Percentiles rank a stretch among this genome's conserved stretches.
These are phyloP conservation scores for Candida tallmaniae DNA, from an alignment of 805 yeast species.

Conservation along the genomic window DNA sequence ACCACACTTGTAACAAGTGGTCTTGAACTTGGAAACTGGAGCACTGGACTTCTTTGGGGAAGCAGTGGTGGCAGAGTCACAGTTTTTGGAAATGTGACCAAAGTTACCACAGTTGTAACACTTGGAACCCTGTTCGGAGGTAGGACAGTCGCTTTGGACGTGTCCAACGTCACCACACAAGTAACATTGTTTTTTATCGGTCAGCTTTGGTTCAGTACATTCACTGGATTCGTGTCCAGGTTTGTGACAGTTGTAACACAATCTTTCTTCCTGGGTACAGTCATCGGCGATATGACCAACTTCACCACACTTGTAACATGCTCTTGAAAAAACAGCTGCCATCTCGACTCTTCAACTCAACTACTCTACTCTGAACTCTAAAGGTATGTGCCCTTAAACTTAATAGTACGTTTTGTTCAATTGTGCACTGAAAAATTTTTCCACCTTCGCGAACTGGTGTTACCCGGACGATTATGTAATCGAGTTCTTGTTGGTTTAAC, in stretches of 20 bases:
- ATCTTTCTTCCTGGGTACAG: slow-evolving; percentile 78
- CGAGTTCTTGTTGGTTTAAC: too few relatives aligned
- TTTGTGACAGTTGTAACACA: slow-evolving; percentile 89
- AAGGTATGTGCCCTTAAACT: too few relatives aligned
- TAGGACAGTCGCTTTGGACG: slow-evolving; percentile 78
- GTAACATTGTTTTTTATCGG: slow-evolving; percentile 84
- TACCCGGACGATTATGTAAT: too few relatives aligned
- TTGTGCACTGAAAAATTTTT: too few relatives aligned
- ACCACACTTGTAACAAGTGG: slow-evolving; percentile 86
- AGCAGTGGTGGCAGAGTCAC: slow-evolving; percentile 31
- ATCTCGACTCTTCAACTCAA: slow-evolving; percentile 12
- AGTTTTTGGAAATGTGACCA: slow-evolving; percentile 81
- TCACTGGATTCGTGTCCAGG: slow-evolving; percentile 88
- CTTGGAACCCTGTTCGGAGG: slow-evolving; percentile 60
- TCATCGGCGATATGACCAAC: slow-evolving; percentile 87
- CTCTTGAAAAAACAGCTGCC: slow-evolving; percentile 56
- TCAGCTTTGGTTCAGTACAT: slow-evolving; percentile 85
- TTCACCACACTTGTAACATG: slow-evolving; percentile 90
- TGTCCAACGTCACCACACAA: slow-evolving; percentile 91
- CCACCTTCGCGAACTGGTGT: too few relatives aligned
- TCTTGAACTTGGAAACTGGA: slow-evolving; percentile 22
- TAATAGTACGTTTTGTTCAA: too few relatives aligned
- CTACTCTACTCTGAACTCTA: background rate
- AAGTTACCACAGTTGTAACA: slow-evolving; percentile 58
- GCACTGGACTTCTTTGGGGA: slow-evolving; percentile 7